Evolutionary conservation across 352 stramenopile species (phyloP).

Genomic region (Globisporangium emineosum): DNA sequence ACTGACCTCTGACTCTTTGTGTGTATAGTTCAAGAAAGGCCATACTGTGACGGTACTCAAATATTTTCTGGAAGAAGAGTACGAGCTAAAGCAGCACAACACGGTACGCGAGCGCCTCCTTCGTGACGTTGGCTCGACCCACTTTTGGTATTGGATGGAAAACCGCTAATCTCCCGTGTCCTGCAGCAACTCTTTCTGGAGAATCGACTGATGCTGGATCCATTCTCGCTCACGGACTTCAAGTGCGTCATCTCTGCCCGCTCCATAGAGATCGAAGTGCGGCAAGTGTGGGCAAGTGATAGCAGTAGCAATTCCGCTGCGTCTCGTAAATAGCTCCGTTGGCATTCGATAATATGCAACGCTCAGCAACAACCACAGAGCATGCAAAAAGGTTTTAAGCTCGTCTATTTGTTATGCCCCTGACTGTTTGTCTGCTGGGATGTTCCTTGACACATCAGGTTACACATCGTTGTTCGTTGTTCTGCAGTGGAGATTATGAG

Average conservation of each 20-base stretch:
- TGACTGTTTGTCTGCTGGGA: too few species aligned
- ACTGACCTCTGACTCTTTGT: neutral
- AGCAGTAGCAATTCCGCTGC: neutral
- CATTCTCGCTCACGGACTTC: conserved; percentile 67
- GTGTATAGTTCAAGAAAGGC: conserved; percentile 56
- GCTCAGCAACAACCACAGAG: neutral
- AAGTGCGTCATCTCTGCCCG: conserved; percentile 28
- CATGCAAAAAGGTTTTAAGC: neutral
- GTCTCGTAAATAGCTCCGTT: neutral
- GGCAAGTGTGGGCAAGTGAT: conserved; percentile 24
- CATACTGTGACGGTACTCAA: conserved; percentile 64
- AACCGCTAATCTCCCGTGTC: neutral
- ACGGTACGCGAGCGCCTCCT: conserved; percentile 22
- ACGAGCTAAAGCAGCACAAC: conserved; percentile 30
- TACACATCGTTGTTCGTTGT: neutral
- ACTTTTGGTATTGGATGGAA: neutral
- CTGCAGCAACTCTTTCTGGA: conserved; percentile 42
- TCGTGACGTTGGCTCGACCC: neutral
- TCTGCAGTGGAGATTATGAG: neutral
- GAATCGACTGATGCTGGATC: conserved; percentile 44
- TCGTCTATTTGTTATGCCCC: neutral
- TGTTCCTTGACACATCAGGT: neutral
- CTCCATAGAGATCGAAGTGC: conserved; percentile 45
- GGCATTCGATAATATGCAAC: neutral
- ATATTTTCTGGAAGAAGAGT: conserved; percentile 54